Evolutionary conservation across 2,329 filamentous ascomycete genomes (phyloP).

Genomic region (Sclerotiophoma versabilis): DNA sequence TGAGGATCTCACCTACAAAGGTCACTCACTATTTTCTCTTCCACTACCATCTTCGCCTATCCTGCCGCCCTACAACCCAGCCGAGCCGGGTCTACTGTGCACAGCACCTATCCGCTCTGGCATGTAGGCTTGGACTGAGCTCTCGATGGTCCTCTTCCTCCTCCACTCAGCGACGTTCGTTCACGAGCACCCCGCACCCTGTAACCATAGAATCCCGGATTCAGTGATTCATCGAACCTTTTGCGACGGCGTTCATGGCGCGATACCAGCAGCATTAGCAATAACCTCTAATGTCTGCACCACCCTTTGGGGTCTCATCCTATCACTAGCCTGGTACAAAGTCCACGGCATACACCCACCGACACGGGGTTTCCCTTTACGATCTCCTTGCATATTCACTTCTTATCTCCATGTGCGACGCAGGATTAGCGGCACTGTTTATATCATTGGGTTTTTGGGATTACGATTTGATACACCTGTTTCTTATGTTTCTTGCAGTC

Average conservation of each 20-base stretch:
- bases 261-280: constrained; percentile 34
- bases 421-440: constrained; percentile 36
- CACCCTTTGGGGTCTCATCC: constrained; percentile 34
- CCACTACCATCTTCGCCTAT: constrained; percentile 15
- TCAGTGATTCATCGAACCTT: constrained; percentile 31
- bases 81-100: constrained; percentile 20
- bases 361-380: constrained; percentile 16
- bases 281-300: constrained; percentile 47
- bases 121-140: constrained; percentile 25
- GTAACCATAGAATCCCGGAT: constrained; percentile 43
- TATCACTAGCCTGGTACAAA: constrained; percentile 34
- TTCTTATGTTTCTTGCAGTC: constrained; percentile 37
- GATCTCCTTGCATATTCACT: constrained; percentile 28
- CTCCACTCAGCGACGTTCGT: constrained; percentile 28
- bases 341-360: constrained; percentile 18
- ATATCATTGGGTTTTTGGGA: constrained; percentile 43
- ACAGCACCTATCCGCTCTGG: constrained; percentile 20
- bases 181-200: constrained; percentile 32
- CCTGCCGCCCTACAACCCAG: constrained; percentile 19
- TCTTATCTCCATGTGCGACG: constrained; percentile 25
- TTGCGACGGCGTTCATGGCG: constrained; percentile 46
- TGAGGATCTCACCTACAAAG: constrained; percentile 28
- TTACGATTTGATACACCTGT: constrained; percentile 32
- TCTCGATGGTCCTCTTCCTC: constrained; percentile 20
- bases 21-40: constrained; percentile 4